Conservation (phyloP, 371 early-diverging fungal species). For the Apophysomyces variabilis region DNA sequence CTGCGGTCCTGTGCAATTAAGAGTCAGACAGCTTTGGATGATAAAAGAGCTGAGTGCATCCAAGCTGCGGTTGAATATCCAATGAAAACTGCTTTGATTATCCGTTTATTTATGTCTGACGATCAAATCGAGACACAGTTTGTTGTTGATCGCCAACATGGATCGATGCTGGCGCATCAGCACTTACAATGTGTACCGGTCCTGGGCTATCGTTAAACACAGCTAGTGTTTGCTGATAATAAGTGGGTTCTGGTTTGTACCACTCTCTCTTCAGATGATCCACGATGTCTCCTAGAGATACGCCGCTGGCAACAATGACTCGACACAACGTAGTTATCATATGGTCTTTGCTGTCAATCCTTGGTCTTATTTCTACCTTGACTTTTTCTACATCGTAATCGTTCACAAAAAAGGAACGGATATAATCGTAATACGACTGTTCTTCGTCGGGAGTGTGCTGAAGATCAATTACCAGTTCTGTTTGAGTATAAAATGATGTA, state of each 20-base stretch:
- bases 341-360: slow-evolving; percentile 47
- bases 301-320: slow-evolving; percentile 36
- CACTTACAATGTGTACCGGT: slow-evolving; percentile 43
- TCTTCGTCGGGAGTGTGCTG: slow-evolving; percentile 36
- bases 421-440: slow-evolving; percentile 38
- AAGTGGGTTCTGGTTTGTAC: slow-evolving; percentile 38
- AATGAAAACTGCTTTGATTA: background rate
- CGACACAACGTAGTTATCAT: slow-evolving; percentile 35
- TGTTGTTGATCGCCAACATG: slow-evolving; percentile 11
- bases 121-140: background rate
- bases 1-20: slow-evolving; percentile 9
- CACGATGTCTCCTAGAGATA: slow-evolving; percentile 36
- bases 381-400: slow-evolving; percentile 42
- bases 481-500: slow-evolving; percentile 32
- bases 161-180: slow-evolving; percentile 39
- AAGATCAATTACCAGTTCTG: slow-evolving; percentile 50
- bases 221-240: slow-evolving; percentile 38
- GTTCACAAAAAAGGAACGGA: slow-evolving; percentile 41
- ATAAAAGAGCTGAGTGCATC: no score
- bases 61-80: background rate
- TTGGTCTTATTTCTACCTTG: slow-evolving; percentile 46
- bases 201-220: slow-evolving; percentile 41
- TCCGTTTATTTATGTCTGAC: background rate
- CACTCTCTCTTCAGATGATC: slow-evolving; percentile 44
- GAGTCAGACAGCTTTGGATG: background rate